These are phyloP conservation scores for Erigeron canadensis DNA, from an alignment of 129 eudicot genomes.

Conservation along the genomic window DNA sequence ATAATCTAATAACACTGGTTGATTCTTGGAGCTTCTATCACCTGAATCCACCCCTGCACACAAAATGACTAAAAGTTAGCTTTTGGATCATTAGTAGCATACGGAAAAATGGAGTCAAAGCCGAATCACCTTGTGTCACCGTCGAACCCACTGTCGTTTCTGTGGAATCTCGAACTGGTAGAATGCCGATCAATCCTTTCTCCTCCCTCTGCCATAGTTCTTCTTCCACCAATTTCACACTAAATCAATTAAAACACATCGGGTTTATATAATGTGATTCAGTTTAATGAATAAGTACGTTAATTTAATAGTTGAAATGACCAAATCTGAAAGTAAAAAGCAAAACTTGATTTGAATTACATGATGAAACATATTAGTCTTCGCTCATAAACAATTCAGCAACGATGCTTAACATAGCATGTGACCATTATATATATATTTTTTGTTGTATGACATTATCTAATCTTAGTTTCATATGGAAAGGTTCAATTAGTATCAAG, in stretches of 20 bases:
- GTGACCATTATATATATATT: too few relatives aligned
- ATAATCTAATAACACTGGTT: conserved; percentile 41
- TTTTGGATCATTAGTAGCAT: not conserved
- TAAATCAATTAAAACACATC: conserved; percentile 23
- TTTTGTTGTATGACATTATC: too few relatives aligned
- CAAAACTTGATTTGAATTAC: too few relatives aligned
- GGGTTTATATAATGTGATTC: too few relatives aligned
- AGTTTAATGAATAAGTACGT: too few relatives aligned
- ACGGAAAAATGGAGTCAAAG: not conserved
- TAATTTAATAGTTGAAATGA: too few relatives aligned
- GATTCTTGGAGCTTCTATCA: conserved; percentile 53
- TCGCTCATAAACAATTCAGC: too few relatives aligned
- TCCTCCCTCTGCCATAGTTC: conserved; percentile 95
- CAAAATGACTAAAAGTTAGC: conserved; percentile 18
- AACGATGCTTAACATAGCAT: too few relatives aligned
- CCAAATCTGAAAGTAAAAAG: too few relatives aligned
- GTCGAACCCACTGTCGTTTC: conserved; percentile 48
- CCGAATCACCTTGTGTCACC: conserved; percentile 48
- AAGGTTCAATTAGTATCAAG: too few relatives aligned
- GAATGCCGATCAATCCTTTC: conserved; percentile 86
- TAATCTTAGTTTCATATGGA: too few relatives aligned
- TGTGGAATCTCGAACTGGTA: conserved; percentile 85
- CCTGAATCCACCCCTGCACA: conserved; percentile 51
- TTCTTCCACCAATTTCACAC: conserved; percentile 92
- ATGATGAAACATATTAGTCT: too few relatives aligned